Base-by-base conservation (phyloP, 1,284 basidiomycete species). In the Cutaneotrichosporon sp. region DNA sequence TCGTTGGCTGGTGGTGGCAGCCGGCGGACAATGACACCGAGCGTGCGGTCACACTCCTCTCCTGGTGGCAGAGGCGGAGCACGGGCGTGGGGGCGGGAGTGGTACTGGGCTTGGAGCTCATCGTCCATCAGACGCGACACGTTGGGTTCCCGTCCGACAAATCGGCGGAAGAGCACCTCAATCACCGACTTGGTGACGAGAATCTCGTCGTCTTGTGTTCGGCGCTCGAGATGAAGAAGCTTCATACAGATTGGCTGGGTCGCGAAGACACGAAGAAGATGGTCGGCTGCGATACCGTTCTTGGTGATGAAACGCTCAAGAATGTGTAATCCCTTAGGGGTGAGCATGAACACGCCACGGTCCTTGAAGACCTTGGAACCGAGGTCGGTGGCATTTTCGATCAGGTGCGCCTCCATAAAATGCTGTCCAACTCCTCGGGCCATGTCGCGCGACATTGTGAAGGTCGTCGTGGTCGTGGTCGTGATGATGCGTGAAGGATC, bases 381-480 rank as follows among this genome's bases (percentile, higher is more conserved):
- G 19, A 87, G 84, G 75, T 98, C 96, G 17, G 89, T 85, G 12
- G 92, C 93, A 71, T 97, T 97, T 75, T 97, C 93, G 62, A 98
- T 92, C 60, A 98, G 81, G 57, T 92, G 87, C 46, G 94, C 93
- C 62, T 98, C 94, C 88, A 99, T 94, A 70, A 97, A 98, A 70
- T 97, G 93, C 76, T 98, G 94, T 76, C 91, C 91, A 84, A 98
- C 97, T 31, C 90, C 91, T 77, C 97, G 96, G 57, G 96, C 96
- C 88, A 98, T 98, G 43, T 98, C 94, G 62, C 92, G 85, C 61
- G 90, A 92, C 96, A 99, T 98, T 58, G 91, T 93, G 77, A 99
- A 99, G 20, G 96, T 98, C 38, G 96, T 99, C 9, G 94, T 98
- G 5, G 96, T 98, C 1, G 96, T 98, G 1, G 94, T 98, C 62